A percentile compares a stretch with the other conserved stretches of the same genome.
phyloP scores from a whole-genome alignment of 306 rosid genomes.

The Lathyrus aphaca region DNA sequence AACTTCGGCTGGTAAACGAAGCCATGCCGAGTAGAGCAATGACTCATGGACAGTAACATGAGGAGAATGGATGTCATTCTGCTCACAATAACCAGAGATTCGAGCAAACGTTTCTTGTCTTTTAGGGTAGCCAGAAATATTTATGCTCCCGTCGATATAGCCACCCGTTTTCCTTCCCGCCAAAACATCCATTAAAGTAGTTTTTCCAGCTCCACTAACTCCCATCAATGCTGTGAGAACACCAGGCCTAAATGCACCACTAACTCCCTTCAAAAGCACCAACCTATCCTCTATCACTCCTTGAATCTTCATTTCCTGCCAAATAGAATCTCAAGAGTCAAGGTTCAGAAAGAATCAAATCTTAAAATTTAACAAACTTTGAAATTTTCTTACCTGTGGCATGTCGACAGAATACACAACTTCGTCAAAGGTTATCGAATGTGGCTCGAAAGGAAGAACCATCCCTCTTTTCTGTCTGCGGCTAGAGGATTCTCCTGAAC shows the following conservation, averaged over 20 bases:
- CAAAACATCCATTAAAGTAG: conserved; percentile 72
- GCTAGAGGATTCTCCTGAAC: conserved; percentile 35
- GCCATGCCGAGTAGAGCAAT: conserved; percentile 64
- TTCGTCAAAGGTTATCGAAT: conserved; percentile 56
- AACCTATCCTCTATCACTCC: conserved; percentile 57
- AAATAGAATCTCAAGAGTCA: conserved; percentile 19
- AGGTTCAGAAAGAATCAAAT: not conserved
- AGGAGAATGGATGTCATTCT: conserved; percentile 75
- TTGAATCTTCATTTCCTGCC: conserved; percentile 65
- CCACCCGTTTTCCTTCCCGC: conserved; percentile 81
- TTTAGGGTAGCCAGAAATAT: conserved; percentile 66
- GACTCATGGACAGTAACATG: conserved; percentile 66
- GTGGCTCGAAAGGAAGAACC: conserved; percentile 69
- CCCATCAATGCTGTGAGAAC: conserved; percentile 80
- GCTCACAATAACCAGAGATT: conserved; percentile 66
- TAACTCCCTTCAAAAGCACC: conserved; percentile 58
- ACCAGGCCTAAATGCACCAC: conserved; percentile 76
- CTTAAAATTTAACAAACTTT: not conserved
- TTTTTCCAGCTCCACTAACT: conserved; percentile 80
- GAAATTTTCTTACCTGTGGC: conserved; percentile 52
- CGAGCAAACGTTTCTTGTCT: conserved; percentile 70
- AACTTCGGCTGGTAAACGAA: conserved; percentile 50
- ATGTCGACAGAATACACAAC: conserved; percentile 61
- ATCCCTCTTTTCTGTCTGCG: conserved; percentile 50
- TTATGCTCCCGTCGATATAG: conserved; percentile 61